Conservation (phyloP, 306 rosid genomes). For the Mimosa pudica region DNA sequence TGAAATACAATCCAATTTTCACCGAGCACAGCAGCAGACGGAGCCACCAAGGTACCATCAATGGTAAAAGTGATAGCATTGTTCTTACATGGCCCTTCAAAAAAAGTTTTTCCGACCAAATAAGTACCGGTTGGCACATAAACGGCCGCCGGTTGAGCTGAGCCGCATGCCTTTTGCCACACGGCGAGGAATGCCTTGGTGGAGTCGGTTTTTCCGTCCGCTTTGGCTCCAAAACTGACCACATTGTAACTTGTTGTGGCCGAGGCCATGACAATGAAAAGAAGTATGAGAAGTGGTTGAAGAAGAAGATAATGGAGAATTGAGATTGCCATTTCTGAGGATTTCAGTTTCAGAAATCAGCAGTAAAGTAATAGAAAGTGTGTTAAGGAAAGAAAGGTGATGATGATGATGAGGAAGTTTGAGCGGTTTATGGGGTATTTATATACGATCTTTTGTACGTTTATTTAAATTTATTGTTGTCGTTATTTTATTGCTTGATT, state of each 20-base stretch:
- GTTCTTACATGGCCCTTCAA: conserved; percentile 26
- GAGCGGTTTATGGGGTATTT: conserved; percentile 31
- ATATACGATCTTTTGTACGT: conserved; percentile 13
- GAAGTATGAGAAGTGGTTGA: neutral
- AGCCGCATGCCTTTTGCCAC: conserved; percentile 53
- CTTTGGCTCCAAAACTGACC: conserved; percentile 50
- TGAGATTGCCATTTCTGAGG: neutral
- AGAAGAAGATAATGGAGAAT: neutral
- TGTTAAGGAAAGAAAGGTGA: neutral
- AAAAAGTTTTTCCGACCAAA: conserved; percentile 27
- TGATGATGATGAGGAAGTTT: conserved; percentile 7
- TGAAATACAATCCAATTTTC: conserved; percentile 47
- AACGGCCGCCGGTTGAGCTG: conserved; percentile 9
- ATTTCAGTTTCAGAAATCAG: neutral
- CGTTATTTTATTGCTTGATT: too few relatives aligned
- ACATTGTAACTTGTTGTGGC: conserved; percentile 37
- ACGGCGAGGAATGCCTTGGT: conserved; percentile 40
- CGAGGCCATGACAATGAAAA: neutral
- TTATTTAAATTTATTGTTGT: too few relatives aligned
- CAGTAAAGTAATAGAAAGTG: neutral
- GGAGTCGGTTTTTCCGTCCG: conserved; percentile 42
- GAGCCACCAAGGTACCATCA: conserved; percentile 58
- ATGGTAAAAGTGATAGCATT: conserved; percentile 41
- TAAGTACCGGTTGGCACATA: conserved; percentile 50
- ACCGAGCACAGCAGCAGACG: conserved; percentile 31